Evolutionary conservation across 2,329 filamentous ascomycete genomes (phyloP).

Genomic region (Emergomyces pasteurianus): DNA sequence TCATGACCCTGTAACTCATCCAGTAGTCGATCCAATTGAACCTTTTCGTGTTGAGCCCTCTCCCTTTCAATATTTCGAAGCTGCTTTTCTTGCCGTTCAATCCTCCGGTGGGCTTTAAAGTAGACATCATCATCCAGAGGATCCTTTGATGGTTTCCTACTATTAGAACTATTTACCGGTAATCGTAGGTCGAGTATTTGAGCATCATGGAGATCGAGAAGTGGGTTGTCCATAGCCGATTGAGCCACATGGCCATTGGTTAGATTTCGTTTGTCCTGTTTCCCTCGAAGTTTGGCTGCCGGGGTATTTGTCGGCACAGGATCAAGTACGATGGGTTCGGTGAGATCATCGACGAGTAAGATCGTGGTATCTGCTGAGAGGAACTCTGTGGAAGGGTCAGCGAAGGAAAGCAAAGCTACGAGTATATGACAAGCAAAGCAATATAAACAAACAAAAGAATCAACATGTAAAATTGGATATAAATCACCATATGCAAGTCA

Average conservation of each 20-base stretch:
- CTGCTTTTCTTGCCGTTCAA: conserved; percentile 55
- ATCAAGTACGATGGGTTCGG: conserved; percentile 16
- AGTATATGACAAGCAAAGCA: background rate
- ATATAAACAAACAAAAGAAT: background rate
- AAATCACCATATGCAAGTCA: background rate
- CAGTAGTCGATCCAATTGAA: conserved; percentile 54
- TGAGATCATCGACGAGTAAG: conserved; percentile 51
- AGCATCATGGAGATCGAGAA: conserved; percentile 27
- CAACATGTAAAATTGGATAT: background rate
- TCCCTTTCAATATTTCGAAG: conserved; percentile 57
- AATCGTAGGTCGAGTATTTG: conserved; percentile 34
- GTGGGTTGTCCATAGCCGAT: conserved; percentile 18
- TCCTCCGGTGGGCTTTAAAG: conserved; percentile 46
- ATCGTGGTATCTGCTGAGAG: conserved; percentile 63
- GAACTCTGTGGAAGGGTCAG: conserved; percentile 45
- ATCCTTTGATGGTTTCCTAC: conserved; percentile 30
- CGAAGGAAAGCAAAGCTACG: background rate
- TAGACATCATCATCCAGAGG: conserved; percentile 46
- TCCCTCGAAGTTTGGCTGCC: background rate
- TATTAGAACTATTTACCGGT: conserved; percentile 23
- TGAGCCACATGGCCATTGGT: conserved; percentile 18
- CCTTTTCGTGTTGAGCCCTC: conserved; percentile 54
- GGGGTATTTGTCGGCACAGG: background rate
- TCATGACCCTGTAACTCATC: conserved; percentile 82
- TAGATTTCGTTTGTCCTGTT: conserved; percentile 5